A percentile compares a stretch with the other conserved stretches of the same genome.
Evolutionary conservation across 1,139 yeast genomes (phyloP).

Genomic region (Lodderomyces parapsilosis): DNA sequence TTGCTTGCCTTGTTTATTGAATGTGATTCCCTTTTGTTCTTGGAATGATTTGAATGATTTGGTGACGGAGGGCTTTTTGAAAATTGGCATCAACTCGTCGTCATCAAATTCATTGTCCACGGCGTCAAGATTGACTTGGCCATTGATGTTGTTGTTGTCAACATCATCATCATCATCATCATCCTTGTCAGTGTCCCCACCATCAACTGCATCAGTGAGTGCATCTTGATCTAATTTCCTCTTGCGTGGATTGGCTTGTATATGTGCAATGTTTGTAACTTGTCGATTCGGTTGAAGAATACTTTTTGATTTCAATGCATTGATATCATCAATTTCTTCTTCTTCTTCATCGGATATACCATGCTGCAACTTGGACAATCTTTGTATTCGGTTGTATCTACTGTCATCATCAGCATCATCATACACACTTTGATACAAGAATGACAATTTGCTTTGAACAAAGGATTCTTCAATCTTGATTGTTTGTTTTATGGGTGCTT

Average conservation of each 20-base stretch:
- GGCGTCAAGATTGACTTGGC: slow-evolving; percentile 15
- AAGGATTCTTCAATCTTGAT: slow-evolving; percentile 50
- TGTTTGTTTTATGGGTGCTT: slow-evolving; percentile 20
- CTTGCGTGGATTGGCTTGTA: slow-evolving; percentile 1
- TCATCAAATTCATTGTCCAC: slow-evolving; percentile 28
- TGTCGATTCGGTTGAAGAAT: slow-evolving; percentile 28
- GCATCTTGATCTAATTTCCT: slow-evolving; percentile 9
- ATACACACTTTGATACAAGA: slow-evolving; percentile 44
- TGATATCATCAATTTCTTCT: slow-evolving; percentile 41
- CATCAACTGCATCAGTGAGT: slow-evolving; percentile 8
- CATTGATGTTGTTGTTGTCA: slow-evolving; percentile 41
- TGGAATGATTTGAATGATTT: slow-evolving; percentile 44
- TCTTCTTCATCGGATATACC: slow-evolving; percentile 29
- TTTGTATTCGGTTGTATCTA: slow-evolving; percentile 33
- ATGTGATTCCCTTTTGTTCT: slow-evolving; percentile 33
- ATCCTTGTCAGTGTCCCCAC: slow-evolving; percentile 14
- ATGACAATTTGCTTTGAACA: slow-evolving; percentile 65
- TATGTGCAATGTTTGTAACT: slow-evolving; percentile 12
- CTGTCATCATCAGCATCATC: slow-evolving; percentile 30
- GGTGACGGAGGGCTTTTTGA: slow-evolving; percentile 49
- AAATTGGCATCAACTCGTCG: slow-evolving; percentile 35
- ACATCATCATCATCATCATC: slow-evolving; percentile 23
- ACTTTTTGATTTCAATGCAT: slow-evolving; percentile 48
- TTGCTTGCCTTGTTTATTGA: slow-evolving; percentile 37
- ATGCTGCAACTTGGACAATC: slow-evolving; percentile 36